Evolutionary conservation across 345 rosid species (phyloP), one percentile per base, ranked within the genome.

Genomic region (Eucalyptus lansdowneana): DNA sequence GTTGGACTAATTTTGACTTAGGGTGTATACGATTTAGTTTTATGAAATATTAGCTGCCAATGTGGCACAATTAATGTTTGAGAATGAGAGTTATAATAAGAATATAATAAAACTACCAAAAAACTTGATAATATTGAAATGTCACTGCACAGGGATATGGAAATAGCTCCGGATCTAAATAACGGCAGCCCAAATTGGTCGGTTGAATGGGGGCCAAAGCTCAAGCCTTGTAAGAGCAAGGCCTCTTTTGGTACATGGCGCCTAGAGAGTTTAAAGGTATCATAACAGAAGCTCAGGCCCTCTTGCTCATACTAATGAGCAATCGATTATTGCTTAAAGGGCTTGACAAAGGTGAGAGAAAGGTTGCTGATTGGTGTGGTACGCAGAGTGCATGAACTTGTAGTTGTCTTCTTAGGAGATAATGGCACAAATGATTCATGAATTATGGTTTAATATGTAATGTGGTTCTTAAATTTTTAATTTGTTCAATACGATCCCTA

Each of bases 211-310:
- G 29, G 29, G 62, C 62, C 29, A 24, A 56, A 56, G 29, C 29
- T 56, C 62, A 24, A 24, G 29, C 62, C 62, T 25, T 56, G 29
- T 56, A 22, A 56, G 29, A 56, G 62, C 62, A 56, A 56, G 62
- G 62, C 62, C 62, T 56, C 29, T 56, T 56, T 24, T 56, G 62
- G 62, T 11, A 56, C 29, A 56, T 1, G 1, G 14, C 6, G 3
- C 62, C 62, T 24, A 56, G 62, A 24, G 69, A 93, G 90, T 87
- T 85, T 97, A 21, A 53, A 53, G 25, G 37, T 92, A 93, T 90
- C 96, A 95, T 92, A 92, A 94, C 92, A 95, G 92, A 92, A 94
- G 87, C 89, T 94, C 94, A 9, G 95, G 99, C 90, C 95, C 97
- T 92, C 94, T 97, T 72, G 92, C 92, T 88, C 88, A 94, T 91